Base-by-base conservation (phyloP, 371 early-diverging fungal species). In the Haplosporangium sp. region DNA sequence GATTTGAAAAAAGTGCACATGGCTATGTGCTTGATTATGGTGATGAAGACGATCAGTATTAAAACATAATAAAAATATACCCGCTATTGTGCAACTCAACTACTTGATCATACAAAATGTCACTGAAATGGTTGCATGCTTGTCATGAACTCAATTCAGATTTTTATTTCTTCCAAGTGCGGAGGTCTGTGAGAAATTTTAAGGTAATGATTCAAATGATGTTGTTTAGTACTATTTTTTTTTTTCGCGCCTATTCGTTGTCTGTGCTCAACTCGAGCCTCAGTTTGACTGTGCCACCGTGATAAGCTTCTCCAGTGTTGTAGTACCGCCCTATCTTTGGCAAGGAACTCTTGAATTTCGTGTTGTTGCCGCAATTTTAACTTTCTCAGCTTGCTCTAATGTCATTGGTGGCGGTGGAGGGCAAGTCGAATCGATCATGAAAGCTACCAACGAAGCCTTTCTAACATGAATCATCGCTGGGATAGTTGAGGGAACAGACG, bases 1-100 rank as follows among this genome's bases (percentile, higher is more conserved):
- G 75, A 42, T 81, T 59, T 47, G 75, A 81, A 52, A 62, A 65
- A 52, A 81, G 81, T 62, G 81, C 75, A 0, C 81, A 75, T 40
- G 81, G 81, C 3, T 81, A 42, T 44, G 39, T 81, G 38, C 69
- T 81, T 4, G 75, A 74, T 44, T 81, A 74, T 67, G 74, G 70
- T 6, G 78, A 77, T 3, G 78, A 77, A 4, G 72, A 77, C 50
- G 78, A 77, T 55, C 34, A 7, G 6, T 20, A 55, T 34, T 50
- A n/a, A 50, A n/a, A 50, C n/a, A n/a, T 50, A 50, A 50, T 50
- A 50, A 50, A 50, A n/a, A 50, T 15, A 4, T n/a, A 50, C n/a
- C 15, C 27, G 27, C 27, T 27, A 27, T 27, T 27, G 1, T 27
- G 27, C 27, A 27, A 27, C 27, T 27, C 27, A 27, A 27, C 27